These are phyloP conservation scores for Ceratocystis smalleyi DNA, from an alignment of 2,329 filamentous ascomycete genomes.

Conservation along the genomic window DNA sequence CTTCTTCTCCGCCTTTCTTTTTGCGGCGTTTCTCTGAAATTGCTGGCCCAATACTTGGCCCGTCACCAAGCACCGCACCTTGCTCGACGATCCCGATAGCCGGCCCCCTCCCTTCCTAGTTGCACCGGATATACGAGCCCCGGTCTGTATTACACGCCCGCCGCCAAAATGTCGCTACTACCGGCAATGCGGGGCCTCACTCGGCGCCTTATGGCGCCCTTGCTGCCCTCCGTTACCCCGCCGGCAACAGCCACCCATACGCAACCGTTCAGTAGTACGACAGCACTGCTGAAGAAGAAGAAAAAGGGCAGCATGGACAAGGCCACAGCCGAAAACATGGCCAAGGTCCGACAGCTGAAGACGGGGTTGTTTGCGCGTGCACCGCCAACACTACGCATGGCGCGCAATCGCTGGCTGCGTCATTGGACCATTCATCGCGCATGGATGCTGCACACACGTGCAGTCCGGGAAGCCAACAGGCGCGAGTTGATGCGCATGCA, in stretches of 20 bases:
- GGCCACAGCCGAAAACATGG: constrained; percentile 20
- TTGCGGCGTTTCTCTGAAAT: neutral
- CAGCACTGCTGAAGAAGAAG: constrained; percentile 21
- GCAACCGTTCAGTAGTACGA: constrained; percentile 22
- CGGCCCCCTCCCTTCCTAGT: neutral
- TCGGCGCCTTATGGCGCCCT: constrained; percentile 8
- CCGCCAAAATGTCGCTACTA: constrained; percentile 12
- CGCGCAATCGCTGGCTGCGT: constrained; percentile 68
- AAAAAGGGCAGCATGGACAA: constrained; percentile 21
- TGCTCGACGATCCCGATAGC: neutral
- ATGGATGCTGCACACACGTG: constrained; percentile 66
- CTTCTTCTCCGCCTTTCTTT: neutral
- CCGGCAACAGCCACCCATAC: neutral
- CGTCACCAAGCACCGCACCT: neutral
- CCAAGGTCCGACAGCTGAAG: constrained; percentile 29
- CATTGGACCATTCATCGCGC: constrained; percentile 99
- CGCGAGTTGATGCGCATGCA: constrained; percentile 63
- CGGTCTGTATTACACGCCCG: neutral
- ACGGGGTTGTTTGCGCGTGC: constrained; percentile 36
- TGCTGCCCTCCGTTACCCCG: neutral
- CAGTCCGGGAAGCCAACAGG: constrained; percentile 48
- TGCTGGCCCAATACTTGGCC: neutral
- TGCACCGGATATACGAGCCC: neutral
- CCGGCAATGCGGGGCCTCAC: constrained; percentile 12
- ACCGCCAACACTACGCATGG: constrained; percentile 66